Base-by-base conservation (phyloP, 805 yeast species). In the Yarrowia keelungensis region DNA sequence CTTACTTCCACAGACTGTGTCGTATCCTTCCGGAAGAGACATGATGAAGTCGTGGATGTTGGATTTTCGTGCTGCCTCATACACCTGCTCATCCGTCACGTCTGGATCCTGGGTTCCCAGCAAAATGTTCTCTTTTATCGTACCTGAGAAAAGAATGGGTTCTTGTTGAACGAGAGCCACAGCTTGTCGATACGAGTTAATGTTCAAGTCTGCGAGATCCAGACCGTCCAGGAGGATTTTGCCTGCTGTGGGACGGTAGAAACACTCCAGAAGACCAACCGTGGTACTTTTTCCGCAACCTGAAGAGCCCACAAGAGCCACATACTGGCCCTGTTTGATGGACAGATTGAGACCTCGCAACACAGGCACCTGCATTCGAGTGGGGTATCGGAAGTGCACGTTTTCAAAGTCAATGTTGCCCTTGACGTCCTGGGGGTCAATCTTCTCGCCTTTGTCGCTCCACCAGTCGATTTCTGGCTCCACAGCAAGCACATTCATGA, bases 291-390 rank as follows among this genome's bases (percentile, higher is more conserved):
- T 86, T 19, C 89, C 89, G 69, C 87, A 83, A 0, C 89, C 89
- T 2, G 87, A 84, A 0, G 89, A 84, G 1, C 89, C 89, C 5
- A 94, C 88, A 4, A 94, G 78, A 65, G 87, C 95, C 12, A 88
- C 87, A 43, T 85, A 78, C 69, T 82, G 79, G 1, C 85, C 83
- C 8, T 82, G 75, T 15, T 82, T 77, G 45, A 92, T 81, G 0
- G 74, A 72, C n/a, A 89, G 71, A 50, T 78, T 77, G 2, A 90
- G 79, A 46, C 86, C 78, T 0, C 83, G 79, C 26, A 94, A 75
- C 0, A 86, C 87, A 5, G 78, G 77, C 1, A 80, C 81, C 14
- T 81, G 79, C 0, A 83, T 82, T 70, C 95, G 83, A 1, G 88
- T 79, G 1, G 89, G 87, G 76, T 92, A 94, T 3, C 83, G 73